Evolutionary conservation across 805 yeast genomes (phyloP).

Genomic region (Spathaspora girioi): DNA sequence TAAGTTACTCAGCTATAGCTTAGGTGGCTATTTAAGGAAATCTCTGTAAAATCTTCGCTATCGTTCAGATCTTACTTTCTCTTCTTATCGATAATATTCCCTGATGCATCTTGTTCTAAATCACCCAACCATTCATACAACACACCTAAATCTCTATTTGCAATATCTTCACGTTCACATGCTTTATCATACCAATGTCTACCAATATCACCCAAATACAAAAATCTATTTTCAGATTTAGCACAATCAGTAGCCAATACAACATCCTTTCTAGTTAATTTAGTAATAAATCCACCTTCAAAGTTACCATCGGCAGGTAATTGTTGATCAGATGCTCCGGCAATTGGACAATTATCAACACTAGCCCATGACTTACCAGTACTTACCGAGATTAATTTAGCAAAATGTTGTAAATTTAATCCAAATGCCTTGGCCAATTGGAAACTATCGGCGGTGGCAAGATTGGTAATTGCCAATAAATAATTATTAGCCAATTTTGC

Average conservation of each 20-base stretch:
- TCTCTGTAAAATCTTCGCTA: too few relatives aligned
- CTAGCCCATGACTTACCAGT: conserved; percentile 55
- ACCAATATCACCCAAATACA: conserved; percentile 36
- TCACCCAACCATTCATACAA: conserved; percentile 42
- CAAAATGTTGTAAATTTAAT: conserved; percentile 43
- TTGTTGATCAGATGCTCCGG: conserved; percentile 36
- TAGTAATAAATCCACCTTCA: conserved; percentile 48
- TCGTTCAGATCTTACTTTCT: conserved; percentile 7
- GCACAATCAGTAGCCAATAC: conserved; percentile 41
- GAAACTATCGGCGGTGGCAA: conserved; percentile 54
- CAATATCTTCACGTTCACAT: conserved; percentile 37
- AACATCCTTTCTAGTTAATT: conserved; percentile 42
- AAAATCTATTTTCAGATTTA: conserved; percentile 26
- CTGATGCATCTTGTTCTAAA: conserved; percentile 16
- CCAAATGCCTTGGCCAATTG: conserved; percentile 49
- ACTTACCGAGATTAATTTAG: conserved; percentile 47
- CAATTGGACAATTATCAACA: conserved; percentile 52
- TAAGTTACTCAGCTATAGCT: too few relatives aligned
- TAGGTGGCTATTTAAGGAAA: too few relatives aligned
- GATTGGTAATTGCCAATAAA: conserved; percentile 48
- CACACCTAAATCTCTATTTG: conserved; percentile 39
- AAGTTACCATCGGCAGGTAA: conserved; percentile 45
- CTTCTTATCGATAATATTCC: conserved; percentile 8
- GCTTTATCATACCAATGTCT: conserved; percentile 42
- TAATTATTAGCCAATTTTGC: conserved; percentile 54